Conservation (phyloP, 1,139 yeast species). For the Suhomyces wounanorum region DNA sequence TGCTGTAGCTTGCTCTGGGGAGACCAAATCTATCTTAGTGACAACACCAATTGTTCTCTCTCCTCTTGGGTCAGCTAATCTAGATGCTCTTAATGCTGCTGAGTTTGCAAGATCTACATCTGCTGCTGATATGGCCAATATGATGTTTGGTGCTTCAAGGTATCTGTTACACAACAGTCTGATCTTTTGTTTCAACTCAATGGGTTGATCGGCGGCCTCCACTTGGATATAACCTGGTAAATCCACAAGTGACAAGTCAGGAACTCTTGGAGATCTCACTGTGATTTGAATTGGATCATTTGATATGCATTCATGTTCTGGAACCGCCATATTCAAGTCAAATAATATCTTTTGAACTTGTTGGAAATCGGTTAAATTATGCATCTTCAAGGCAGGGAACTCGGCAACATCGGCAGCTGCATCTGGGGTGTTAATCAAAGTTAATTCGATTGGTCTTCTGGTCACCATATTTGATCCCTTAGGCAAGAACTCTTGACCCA, state of each 20-base stretch:
- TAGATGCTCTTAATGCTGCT: conserved; percentile 90
- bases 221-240: conserved; percentile 97
- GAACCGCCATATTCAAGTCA: conserved; percentile 91
- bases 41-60: conserved; percentile 95
- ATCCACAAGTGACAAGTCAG: conserved; percentile 92
- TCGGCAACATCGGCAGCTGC: conserved; percentile 88
- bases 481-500: conserved; percentile 92
- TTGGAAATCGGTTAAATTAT: conserved; percentile 78
- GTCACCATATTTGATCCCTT: conserved; percentile 97
- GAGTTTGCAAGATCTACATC: conserved; percentile 98
- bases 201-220: conserved; percentile 95
- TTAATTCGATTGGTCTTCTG: conserved; percentile 90
- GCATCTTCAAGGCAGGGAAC: conserved; percentile 85
- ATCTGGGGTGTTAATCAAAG: conserved; percentile 82
- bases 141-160: conserved; percentile 88
- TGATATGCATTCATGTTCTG: conserved; percentile 79
- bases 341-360: conserved; percentile 83
- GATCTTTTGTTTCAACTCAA: conserved; percentile 76
- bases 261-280: conserved; percentile 87
- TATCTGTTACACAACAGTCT: conserved; percentile 80
- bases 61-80: conserved; percentile 89
- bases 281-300: conserved; percentile 91
- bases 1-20: conserved; percentile 67
- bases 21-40: conserved; percentile 89
- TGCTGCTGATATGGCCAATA: conserved; percentile 94